These are phyloP conservation scores for Pezizomycotina sp. DNA, from an alignment of 2,329 filamentous ascomycete species.

Conservation along the genomic window DNA sequence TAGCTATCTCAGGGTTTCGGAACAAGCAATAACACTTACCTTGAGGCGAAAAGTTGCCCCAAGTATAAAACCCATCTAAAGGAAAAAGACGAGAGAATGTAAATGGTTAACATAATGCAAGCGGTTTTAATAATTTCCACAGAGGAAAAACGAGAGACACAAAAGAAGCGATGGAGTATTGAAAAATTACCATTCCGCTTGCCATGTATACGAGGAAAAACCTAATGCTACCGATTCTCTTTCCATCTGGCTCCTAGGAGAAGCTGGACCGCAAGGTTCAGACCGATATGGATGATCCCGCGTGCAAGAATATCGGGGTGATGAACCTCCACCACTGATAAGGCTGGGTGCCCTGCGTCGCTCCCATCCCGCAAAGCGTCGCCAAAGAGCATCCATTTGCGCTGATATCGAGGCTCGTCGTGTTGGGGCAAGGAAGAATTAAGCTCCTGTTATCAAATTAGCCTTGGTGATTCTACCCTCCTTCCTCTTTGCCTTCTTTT, in stretches of 20 bases:
- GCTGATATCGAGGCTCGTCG: conserved; percentile 42
- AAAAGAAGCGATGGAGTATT: conserved; percentile 81
- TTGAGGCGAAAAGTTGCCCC: conserved; percentile 82
- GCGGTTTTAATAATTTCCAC: too few species aligned
- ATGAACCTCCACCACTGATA: conserved; percentile 98
- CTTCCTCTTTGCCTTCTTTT: too few species aligned
- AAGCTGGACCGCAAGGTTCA: conserved; percentile 84
- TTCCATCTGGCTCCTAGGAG: conserved; percentile 74
- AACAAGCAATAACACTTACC: conserved; percentile 43
- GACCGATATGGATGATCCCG: conserved; percentile 88
- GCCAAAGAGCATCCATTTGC: conserved; percentile 53
- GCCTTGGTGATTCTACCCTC: too few species aligned
- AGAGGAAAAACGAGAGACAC: conserved; percentile 82
- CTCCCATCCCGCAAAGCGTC: conserved; percentile 63
- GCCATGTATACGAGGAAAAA: conserved; percentile 98
- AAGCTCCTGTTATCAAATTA: too few species aligned
- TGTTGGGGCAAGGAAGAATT: conserved; percentile 75
- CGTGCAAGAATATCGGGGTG: conserved; percentile 84
- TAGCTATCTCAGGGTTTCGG: background rate
- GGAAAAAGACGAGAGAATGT: too few species aligned
- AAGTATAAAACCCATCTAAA: conserved; percentile 86
- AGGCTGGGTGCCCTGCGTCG: conserved; percentile 43
- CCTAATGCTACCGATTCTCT: too few species aligned
- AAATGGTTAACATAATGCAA: too few species aligned
- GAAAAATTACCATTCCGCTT: conserved; percentile 66